These are phyloP conservation scores for Tolypocladium tropicale DNA, from an alignment of 2,329 filamentous ascomycete species.

Conservation along the genomic window DNA sequence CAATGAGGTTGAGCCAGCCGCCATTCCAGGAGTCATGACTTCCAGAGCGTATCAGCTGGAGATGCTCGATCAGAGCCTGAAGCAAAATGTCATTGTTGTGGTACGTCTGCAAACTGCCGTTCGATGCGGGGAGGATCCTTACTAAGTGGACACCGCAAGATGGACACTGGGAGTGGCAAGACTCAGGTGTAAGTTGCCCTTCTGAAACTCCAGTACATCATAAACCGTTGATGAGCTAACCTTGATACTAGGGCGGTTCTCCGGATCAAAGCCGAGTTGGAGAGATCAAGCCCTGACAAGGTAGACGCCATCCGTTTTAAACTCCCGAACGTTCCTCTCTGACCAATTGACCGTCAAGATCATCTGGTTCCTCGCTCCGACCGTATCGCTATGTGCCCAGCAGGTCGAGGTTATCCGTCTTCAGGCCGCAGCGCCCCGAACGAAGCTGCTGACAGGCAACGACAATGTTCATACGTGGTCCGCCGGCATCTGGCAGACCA, in stretches of 20 bases:
- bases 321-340: neutral
- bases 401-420: conserved; percentile 49
- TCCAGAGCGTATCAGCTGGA: conserved; percentile 61
- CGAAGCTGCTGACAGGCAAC: conserved; percentile 54
- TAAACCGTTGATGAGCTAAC: neutral
- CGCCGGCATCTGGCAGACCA: conserved; percentile 53
- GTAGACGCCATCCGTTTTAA: conserved; percentile 23
- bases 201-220: neutral
- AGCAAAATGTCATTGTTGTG: conserved; percentile 60
- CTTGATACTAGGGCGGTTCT: conserved; percentile 46
- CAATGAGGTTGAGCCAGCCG: neutral
- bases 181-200: conserved; percentile 54
- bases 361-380: conserved; percentile 67
- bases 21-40: conserved; percentile 21
- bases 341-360: conserved; percentile 26
- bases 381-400: conserved; percentile 55
- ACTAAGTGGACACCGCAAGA: conserved; percentile 33
- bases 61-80: conserved; percentile 62
- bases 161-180: conserved; percentile 74
- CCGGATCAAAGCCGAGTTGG: conserved; percentile 55
- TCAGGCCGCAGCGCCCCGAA: conserved; percentile 49
- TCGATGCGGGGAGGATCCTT: neutral
- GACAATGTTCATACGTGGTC: conserved; percentile 69
- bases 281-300: conserved; percentile 40
- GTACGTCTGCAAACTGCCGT: conserved; percentile 29